Evolutionary conservation across 2,329 filamentous ascomycete species (phyloP), one percentile per base, ranked within the genome.

Genomic region (Fonsecaea monophora): DNA sequence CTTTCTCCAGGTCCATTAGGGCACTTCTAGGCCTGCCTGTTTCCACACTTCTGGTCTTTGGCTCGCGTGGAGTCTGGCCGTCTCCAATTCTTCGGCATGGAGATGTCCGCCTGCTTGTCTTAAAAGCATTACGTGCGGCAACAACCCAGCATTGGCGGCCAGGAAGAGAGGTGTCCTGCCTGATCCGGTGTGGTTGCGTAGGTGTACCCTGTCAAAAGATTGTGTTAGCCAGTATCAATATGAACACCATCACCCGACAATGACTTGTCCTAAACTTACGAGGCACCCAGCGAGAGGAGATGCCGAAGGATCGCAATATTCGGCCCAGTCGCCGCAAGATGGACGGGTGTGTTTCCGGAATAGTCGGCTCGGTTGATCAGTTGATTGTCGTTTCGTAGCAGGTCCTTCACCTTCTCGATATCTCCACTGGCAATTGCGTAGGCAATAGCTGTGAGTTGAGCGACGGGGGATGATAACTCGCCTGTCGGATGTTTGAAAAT

Each of bases 401-500:
- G 85, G 66, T 90, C 86, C 71, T 82, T 82, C 21, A 92, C 89
- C 21, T 86, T 84, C 53, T 82, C 80, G 57, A 91, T 77, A 75
- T 94, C 87, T 32, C 90, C 90, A 66, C 88, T 87, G 67, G 88
- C 86, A 73, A 96, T 91, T 48, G 91, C 91, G 76, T 95, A 95
- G 15, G 91, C 92, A 9, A 96, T 85, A 1, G 89, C 88, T 1
- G 91, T 89, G 73, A 96, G 88, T 60, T 87, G 89, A 50, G 89
- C 87, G 68, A 87, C 79, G 78, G 85, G 83, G 54, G 82, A 83
- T 15, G 84, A 84, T 64, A 87, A 77, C 4, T 82, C 83, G 53
- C 84, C 71, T 3, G 70, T 70, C 21, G 91, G 91, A 75, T 94
- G 92, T 42, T 90, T 86, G 79, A 96, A 96, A 68, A 89, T 87